A percentile compares a stretch with the other conserved stretches of the same genome.
Conservation (phyloP, 106 monocot species). For the Allium fistulosum region DNA sequence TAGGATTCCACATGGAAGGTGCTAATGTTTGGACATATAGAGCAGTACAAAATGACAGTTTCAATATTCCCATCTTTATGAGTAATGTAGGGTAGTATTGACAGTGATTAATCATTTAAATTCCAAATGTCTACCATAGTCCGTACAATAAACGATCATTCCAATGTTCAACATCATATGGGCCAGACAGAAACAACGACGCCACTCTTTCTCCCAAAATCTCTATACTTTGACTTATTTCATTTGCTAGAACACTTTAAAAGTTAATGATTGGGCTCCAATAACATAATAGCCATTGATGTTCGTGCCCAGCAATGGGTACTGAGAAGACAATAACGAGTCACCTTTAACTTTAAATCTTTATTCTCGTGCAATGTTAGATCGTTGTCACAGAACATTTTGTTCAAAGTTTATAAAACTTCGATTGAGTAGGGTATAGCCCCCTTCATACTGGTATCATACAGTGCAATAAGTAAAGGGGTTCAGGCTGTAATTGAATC, state of each 20-base stretch:
- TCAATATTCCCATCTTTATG: too few relatives aligned
- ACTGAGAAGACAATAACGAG: not conserved
- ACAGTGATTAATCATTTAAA: not conserved
- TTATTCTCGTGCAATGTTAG: too few relatives aligned
- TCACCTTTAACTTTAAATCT: not conserved
- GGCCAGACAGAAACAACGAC: not conserved
- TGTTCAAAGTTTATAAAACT: too few relatives aligned
- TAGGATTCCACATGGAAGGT: constrained; percentile 2
- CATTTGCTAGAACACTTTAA: not conserved
- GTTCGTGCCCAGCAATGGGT: not conserved
- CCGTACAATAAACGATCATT: too few relatives aligned
- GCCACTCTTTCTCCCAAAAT: not conserved
- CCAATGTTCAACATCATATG: not conserved
- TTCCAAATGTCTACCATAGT: not conserved
- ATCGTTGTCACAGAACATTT: too few relatives aligned
- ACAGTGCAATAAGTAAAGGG: too few relatives aligned
- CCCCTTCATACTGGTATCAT: too few relatives aligned
- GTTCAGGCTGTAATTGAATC: too few relatives aligned
- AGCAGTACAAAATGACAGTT: not conserved
- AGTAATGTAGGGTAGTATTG: not conserved
- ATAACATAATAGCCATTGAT: not conserved
- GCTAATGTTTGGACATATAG: not conserved
- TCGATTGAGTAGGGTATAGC: too few relatives aligned
- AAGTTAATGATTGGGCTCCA: too few relatives aligned
- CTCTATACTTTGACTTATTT: not conserved